Conservation (phyloP, 768 basidiomycete species). For the Pseudohyphozyma bogoriensis region DNA sequence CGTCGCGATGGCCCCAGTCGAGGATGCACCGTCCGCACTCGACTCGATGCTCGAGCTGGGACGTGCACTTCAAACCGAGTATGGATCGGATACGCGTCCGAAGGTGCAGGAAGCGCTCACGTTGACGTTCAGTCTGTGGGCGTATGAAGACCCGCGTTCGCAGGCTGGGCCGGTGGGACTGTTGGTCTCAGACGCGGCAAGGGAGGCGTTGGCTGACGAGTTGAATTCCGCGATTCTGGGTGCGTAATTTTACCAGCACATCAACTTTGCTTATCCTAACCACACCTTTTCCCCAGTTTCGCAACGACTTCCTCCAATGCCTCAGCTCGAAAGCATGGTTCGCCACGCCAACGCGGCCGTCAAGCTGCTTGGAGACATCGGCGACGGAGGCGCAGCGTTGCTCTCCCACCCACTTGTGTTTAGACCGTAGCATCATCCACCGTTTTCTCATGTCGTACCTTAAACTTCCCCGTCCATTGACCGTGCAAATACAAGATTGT, state of each 20-base stretch:
- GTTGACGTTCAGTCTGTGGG: conserved; percentile 67
- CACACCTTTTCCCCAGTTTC: conserved; percentile 47
- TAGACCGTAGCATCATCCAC: no score
- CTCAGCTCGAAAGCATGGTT: conserved; percentile 65
- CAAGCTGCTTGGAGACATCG: conserved; percentile 59
- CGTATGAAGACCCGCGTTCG: conserved; percentile 62
- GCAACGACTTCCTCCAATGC: conserved; percentile 59
- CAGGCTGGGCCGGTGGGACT: conserved; percentile 55
- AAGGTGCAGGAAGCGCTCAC: conserved; percentile 59
- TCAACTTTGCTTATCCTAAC: neutral
- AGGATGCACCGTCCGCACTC: conserved; percentile 40
- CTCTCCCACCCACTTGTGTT: no score
- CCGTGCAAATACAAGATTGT: no score
- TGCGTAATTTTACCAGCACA: conserved; percentile 38
- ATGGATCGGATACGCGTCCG: conserved; percentile 53
- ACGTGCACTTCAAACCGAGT: conserved; percentile 57
- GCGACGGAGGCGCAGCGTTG: conserved; percentile 67
- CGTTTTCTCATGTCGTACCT: no score
- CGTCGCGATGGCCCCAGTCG: conserved; percentile 12
- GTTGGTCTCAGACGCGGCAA: conserved; percentile 58
- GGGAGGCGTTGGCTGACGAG: conserved; percentile 50
- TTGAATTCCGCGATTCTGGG: conserved; percentile 74
- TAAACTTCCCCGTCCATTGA: no score
- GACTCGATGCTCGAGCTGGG: conserved; percentile 64
- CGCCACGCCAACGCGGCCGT: conserved; percentile 62